Evolutionary conservation across 2,329 filamentous ascomycete genomes (phyloP).

Genomic region (Aspergillus texensis): DNA sequence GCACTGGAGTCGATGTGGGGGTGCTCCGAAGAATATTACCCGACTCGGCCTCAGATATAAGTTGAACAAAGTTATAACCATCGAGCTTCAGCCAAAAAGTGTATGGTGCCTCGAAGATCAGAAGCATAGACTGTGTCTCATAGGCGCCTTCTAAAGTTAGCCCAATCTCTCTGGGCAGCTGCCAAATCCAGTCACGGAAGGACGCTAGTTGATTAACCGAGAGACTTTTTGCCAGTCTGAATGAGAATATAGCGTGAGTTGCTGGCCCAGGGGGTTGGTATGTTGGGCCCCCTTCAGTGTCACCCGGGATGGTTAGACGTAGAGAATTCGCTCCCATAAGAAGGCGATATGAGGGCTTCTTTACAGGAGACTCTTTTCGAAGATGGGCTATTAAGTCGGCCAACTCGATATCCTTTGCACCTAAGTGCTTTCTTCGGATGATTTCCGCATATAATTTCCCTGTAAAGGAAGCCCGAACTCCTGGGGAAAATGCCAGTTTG

Average conservation of each 20-base stretch:
- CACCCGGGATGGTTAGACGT: not conserved
- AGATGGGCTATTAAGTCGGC: not conserved
- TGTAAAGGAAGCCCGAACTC: not conserved
- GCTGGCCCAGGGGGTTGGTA: too few species aligned
- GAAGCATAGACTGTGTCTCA: not conserved
- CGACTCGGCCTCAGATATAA: not conserved
- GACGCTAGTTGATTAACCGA: too few species aligned
- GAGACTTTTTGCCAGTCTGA: too few species aligned
- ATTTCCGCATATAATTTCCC: not conserved
- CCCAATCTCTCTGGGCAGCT: too few species aligned
- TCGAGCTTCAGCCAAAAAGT: not conserved
- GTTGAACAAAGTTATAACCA: not conserved
- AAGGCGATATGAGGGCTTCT: not conserved
- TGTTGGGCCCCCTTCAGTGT: not conserved
- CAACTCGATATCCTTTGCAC: not conserved
- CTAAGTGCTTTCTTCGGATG: not conserved
- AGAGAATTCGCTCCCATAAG: slow-evolving; percentile 2
- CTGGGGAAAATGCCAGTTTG: not conserved
- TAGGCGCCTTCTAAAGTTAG: not conserved
- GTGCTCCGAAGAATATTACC: not conserved
- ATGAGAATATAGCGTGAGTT: too few species aligned
- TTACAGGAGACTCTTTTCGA: not conserved
- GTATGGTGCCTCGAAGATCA: not conserved
- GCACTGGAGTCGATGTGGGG: too few species aligned
- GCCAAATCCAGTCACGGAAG: too few species aligned